Conservation (phyloP, 164 flowering plant genomes). For the Nymphaea thermarum region DNA sequence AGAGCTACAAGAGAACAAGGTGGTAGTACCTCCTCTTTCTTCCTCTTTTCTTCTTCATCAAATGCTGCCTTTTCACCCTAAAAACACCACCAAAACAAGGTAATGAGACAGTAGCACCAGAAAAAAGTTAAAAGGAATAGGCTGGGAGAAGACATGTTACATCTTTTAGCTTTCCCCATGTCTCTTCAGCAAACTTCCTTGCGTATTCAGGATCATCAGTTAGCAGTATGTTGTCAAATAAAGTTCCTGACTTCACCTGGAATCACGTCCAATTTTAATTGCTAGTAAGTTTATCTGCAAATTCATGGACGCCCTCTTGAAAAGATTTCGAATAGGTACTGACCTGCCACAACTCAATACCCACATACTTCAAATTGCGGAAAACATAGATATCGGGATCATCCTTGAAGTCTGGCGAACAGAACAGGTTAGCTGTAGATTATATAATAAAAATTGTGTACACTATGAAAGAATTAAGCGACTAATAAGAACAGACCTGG, state of each 20-base stretch:
- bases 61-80: conserved; percentile 95
- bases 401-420: conserved; percentile 73
- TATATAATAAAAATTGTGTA: no score
- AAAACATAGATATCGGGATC: conserved; percentile 59
- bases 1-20: no score
- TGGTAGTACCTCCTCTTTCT: conserved; percentile 58
- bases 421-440: neutral
- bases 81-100: conserved; percentile 8
- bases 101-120: neutral
- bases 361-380: conserved; percentile 68
- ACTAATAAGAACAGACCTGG: conserved; percentile 22
- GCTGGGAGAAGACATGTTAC: conserved; percentile 19
- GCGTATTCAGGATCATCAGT: conserved; percentile 82
- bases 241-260: conserved; percentile 89
- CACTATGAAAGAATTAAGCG: no score
- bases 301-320: neutral
- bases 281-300: neutral
- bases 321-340: neutral
- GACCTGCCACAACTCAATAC: conserved; percentile 89
- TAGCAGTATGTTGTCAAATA: conserved; percentile 81
- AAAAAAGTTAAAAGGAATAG: neutral
- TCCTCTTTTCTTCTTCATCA: conserved; percentile 84
- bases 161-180: conserved; percentile 81
- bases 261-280: neutral
- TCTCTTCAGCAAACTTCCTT: conserved; percentile 78